Evolutionary conservation across 2,329 filamentous ascomycete genomes (phyloP).

Genomic region (Hypoxylon sp.): DNA sequence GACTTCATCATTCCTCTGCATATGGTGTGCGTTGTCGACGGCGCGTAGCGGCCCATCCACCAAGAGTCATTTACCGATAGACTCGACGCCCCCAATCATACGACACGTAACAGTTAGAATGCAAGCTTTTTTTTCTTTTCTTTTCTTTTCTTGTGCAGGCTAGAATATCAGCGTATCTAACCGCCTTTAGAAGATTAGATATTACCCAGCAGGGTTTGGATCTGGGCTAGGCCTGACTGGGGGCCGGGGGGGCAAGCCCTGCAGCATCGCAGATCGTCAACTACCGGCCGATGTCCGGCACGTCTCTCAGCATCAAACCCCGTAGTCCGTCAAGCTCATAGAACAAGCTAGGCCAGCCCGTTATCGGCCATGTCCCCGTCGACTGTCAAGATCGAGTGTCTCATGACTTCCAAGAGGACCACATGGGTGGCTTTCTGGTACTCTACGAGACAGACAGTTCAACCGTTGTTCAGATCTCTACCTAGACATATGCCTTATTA

Average conservation of each 20-base stretch:
- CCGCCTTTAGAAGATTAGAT: slow-evolving; percentile 3
- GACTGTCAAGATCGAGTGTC: slow-evolving; percentile 4
- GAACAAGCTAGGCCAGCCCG: slow-evolving; percentile 19
- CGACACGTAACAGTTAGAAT: slow-evolving; percentile 16
- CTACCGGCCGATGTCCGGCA: slow-evolving; percentile 41
- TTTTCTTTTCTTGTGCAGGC: slow-evolving; percentile 6
- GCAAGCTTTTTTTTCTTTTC: slow-evolving; percentile 10
- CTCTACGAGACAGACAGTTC: not conserved
- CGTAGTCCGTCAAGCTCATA: slow-evolving; percentile 9
- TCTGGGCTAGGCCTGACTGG: slow-evolving; percentile 15
- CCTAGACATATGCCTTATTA: not conserved
- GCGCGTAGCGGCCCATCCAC: slow-evolving; percentile 10
- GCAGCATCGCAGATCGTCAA: slow-evolving; percentile 40
- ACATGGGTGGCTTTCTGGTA: not conserved
- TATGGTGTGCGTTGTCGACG: slow-evolving; percentile 22
- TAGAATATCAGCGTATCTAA: slow-evolving; percentile 18
- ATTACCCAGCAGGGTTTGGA: slow-evolving; percentile 16
- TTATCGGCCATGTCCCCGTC: slow-evolving; percentile 33
- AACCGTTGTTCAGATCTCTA: not conserved
- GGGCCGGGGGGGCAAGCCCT: slow-evolving; percentile 10
- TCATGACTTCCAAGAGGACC: slow-evolving; percentile 2
- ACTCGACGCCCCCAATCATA: slow-evolving; percentile 17
- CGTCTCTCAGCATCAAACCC: slow-evolving; percentile 21
- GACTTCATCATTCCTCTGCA: slow-evolving; percentile 31
- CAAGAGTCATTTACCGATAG: slow-evolving; percentile 6